These are phyloP conservation scores for Penicillium longicatenatum DNA, from an alignment of 495 filamentous ascomycete species.

Conservation along the genomic window DNA sequence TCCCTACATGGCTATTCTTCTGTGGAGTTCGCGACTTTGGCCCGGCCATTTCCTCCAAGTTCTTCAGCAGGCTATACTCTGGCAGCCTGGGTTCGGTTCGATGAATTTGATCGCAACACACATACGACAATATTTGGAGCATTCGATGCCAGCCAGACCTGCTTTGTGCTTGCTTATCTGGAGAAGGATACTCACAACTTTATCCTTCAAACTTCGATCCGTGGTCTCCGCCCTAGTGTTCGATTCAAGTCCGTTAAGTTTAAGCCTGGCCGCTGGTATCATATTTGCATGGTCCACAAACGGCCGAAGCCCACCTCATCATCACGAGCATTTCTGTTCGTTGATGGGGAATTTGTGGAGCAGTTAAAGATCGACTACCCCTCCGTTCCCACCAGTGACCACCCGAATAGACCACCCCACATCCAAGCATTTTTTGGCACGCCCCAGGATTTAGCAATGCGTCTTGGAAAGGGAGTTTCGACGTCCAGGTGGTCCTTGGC, in stretches of 20 bases:
- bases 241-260: slow-evolving; percentile 86
- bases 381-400: slow-evolving; percentile 54
- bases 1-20: slow-evolving; percentile 85
- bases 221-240: slow-evolving; percentile 81
- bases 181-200: slow-evolving; percentile 95
- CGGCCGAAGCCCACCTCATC: slow-evolving; percentile 71
- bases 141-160: slow-evolving; percentile 89
- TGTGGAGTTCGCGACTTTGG: slow-evolving; percentile 81
- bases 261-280: slow-evolving; percentile 79
- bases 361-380: slow-evolving; percentile 90
- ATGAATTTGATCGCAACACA: slow-evolving; percentile 77
- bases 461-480: slow-evolving; percentile 74
- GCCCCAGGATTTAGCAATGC: slow-evolving; percentile 83
- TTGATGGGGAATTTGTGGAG: slow-evolving; percentile 92
- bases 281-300: slow-evolving; percentile 83
- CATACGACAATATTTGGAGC: slow-evolving; percentile 97
- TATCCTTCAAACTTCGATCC: slow-evolving; percentile 94
- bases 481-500: slow-evolving; percentile 84
- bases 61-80: slow-evolving; percentile 84
- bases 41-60: slow-evolving; percentile 76
- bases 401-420: slow-evolving; percentile 56
- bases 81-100: slow-evolving; percentile 82
- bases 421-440: slow-evolving; percentile 94
- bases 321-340: slow-evolving; percentile 84
- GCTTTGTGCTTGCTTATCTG: slow-evolving; percentile 90